phyloP scores from a whole-genome alignment of 1,284 basidiomycete genomes.

The Tylopilus orsonianus region DNA sequence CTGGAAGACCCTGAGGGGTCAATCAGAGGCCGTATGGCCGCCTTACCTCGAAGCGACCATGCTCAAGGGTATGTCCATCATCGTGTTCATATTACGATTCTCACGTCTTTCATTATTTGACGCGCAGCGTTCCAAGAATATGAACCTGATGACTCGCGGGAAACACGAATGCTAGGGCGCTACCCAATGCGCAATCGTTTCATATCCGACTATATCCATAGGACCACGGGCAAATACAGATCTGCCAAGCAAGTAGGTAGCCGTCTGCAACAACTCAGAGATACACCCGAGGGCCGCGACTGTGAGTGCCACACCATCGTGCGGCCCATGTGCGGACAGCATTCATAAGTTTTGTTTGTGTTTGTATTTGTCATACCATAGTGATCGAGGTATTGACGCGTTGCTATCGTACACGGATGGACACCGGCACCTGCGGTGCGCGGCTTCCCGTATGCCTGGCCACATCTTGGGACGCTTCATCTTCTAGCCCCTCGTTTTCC shows the following conservation, averaged over 20 bases:
- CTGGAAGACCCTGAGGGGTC: constrained; percentile 70
- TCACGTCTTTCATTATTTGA: constrained; percentile 23
- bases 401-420: constrained; percentile 32
- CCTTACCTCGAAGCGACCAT: constrained; percentile 73
- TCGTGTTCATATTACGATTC: constrained; percentile 11
- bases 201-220: constrained; percentile 68
- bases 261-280: constrained; percentile 68
- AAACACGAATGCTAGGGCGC: constrained; percentile 65
- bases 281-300: constrained; percentile 63
- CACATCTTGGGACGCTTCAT: constrained; percentile 11
- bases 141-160: constrained; percentile 64
- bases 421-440: constrained; percentile 23
- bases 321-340: constrained; percentile 29
- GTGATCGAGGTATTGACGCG: constrained; percentile 37
- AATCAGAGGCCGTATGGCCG: constrained; percentile 70
- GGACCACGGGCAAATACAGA: constrained; percentile 59
- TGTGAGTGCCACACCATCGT: constrained; percentile 42
- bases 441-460: constrained; percentile 17
- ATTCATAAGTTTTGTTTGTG: constrained; percentile 30
- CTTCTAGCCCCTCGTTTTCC: constrained; percentile 27
- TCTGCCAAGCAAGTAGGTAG: constrained; percentile 74
- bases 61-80: constrained; percentile 55
- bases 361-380: constrained; percentile 33
- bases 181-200: constrained; percentile 75
- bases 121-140: constrained; percentile 53